phyloP scores from a whole-genome alignment of 2,329 filamentous ascomycete species.

The Orbilia javanica region DNA sequence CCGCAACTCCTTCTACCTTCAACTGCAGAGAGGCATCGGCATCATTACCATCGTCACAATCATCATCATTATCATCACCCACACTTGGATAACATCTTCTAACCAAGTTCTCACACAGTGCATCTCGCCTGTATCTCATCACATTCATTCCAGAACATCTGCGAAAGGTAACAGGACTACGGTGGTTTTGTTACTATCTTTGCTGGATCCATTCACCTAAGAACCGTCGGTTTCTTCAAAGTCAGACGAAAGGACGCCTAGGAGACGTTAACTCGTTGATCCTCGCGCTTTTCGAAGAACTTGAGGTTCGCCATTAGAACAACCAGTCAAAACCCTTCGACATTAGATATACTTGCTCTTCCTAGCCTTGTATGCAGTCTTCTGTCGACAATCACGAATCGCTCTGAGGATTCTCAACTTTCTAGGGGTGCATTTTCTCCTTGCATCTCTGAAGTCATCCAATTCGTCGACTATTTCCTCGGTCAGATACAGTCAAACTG shows the following conservation, averaged over 20 bases:
- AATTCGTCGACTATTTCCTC: conserved; percentile 16
- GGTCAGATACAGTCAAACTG: conserved; percentile 41
- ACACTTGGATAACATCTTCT: conserved; percentile 12
- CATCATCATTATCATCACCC: too few species aligned
- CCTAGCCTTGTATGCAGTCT: conserved; percentile 43
- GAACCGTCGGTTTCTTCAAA: conserved; percentile 26
- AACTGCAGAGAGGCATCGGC: neutral
- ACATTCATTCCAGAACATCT: conserved; percentile 41
- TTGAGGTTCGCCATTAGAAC: conserved; percentile 19
- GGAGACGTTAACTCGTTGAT: conserved; percentile 60
- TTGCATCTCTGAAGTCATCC: conserved; percentile 34
- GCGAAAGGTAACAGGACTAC: conserved; percentile 25
- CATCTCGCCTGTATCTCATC: conserved; percentile 42
- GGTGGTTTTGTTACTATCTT: conserved; percentile 38
- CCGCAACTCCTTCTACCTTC: neutral
- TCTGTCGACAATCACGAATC: conserved; percentile 24
- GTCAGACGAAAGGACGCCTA: conserved; percentile 35
- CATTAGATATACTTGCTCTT: conserved; percentile 18
- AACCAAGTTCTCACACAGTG: conserved; percentile 23
- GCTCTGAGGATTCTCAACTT: conserved; percentile 25
- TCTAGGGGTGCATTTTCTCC: neutral
- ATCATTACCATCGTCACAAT: neutral
- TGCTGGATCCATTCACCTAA: conserved; percentile 29
- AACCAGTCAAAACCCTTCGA: conserved; percentile 21
- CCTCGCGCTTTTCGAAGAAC: conserved; percentile 49